Conservation (phyloP, 495 filamentous ascomycete genomes). For the Xanthoparmelia taractica region DNA sequence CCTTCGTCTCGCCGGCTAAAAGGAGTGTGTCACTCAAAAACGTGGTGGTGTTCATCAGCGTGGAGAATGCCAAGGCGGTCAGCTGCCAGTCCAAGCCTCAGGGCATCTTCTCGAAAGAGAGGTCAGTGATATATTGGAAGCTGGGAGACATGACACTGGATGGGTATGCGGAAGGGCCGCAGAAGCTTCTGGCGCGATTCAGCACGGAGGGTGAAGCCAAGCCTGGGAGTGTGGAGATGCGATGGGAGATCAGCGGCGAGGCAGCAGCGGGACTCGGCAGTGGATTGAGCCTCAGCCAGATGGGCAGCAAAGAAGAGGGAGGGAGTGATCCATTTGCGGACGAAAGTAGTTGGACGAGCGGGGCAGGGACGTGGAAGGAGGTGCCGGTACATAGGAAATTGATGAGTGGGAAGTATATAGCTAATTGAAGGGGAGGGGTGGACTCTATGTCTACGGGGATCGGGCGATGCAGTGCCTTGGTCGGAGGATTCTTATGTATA, state of each 20-base stretch:
- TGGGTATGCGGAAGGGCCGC: constrained; percentile 40
- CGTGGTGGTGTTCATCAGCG: constrained; percentile 67
- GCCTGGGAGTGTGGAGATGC: constrained; percentile 68
- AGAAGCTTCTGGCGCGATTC: constrained; percentile 75
- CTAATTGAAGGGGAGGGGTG: constrained; percentile 21
- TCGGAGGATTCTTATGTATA: background rate
- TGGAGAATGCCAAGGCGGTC: constrained; percentile 52
- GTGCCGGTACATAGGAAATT: constrained; percentile 65
- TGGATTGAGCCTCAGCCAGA: constrained; percentile 53
- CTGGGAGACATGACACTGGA: constrained; percentile 71
- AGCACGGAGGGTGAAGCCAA: constrained; percentile 64
- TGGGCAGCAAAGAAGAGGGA: constrained; percentile 30
- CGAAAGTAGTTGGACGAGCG: constrained; percentile 38
- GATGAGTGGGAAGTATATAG: constrained; percentile 70
- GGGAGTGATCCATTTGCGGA: constrained; percentile 63
- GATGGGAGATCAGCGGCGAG: constrained; percentile 63
- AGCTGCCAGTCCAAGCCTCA: constrained; percentile 63
- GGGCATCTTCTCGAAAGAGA: constrained; percentile 78
- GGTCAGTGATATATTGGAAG: constrained; percentile 81
- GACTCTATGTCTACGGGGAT: background rate
- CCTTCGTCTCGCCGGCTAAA: constrained; percentile 39
- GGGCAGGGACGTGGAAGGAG: constrained; percentile 58
- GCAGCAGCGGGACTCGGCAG: constrained; percentile 44
- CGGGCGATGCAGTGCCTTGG: background rate
- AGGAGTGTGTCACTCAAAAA: constrained; percentile 63